These are phyloP conservation scores for Aspergillus piperis DNA, from an alignment of 2,329 filamentous ascomycete species.

Conservation along the genomic window DNA sequence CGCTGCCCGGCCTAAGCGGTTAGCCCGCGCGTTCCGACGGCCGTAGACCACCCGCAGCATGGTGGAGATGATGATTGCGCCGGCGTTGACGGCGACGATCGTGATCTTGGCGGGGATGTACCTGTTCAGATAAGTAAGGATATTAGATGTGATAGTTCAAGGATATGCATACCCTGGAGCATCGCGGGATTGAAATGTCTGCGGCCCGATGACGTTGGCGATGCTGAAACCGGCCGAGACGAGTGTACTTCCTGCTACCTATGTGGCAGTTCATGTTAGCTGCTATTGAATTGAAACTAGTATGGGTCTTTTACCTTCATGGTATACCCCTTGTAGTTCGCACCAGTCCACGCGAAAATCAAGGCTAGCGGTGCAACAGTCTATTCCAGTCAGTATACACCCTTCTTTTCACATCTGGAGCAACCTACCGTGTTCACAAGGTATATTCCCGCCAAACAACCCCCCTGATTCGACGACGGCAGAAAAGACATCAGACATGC, in stretches of 20 bases:
- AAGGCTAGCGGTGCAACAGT: constrained; percentile 47
- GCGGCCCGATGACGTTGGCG: constrained; percentile 38
- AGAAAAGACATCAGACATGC: constrained; percentile 42
- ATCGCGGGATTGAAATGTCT: constrained; percentile 48
- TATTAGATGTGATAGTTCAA: not conserved
- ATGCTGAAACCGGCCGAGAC: constrained; percentile 47
- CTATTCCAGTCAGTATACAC: constrained; percentile 7
- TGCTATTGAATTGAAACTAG: too few species aligned
- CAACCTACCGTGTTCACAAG: constrained; percentile 32
- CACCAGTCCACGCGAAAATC: constrained; percentile 48
- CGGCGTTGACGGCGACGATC: constrained; percentile 37
- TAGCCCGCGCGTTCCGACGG: constrained; percentile 27
- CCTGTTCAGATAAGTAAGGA: constrained; percentile 6
- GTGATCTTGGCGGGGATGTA: constrained; percentile 41
- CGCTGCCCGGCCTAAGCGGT: constrained; percentile 4
- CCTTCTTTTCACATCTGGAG: not conserved
- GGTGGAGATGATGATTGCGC: constrained; percentile 30
- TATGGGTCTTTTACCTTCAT: constrained; percentile 28
- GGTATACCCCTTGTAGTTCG: constrained; percentile 52
- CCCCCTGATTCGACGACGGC: constrained; percentile 40
- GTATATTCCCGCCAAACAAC: constrained; percentile 47
- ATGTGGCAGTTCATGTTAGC: constrained; percentile 11
- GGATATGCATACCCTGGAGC: constrained; percentile 38
- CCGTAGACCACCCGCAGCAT: constrained; percentile 28
- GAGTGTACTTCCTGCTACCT: constrained; percentile 49